phyloP scores from a whole-genome alignment of 768 basidiomycete genomes.

The Suillus weaverae region DNA sequence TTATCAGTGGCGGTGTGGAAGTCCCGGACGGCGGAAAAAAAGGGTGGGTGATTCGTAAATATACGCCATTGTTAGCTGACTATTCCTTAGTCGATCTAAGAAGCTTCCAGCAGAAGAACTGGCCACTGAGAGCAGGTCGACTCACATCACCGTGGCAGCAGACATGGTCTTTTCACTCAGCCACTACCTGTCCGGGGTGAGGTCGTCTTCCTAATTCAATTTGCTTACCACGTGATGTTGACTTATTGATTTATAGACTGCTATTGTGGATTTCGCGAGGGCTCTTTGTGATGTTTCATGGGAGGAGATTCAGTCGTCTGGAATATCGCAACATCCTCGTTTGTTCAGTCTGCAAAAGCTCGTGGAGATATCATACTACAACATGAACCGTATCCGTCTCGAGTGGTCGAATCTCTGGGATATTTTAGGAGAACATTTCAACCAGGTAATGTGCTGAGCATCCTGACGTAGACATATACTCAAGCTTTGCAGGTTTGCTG shows the following conservation, averaged over 20 bases:
- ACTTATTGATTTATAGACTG: conserved; percentile 53
- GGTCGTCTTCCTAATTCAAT: conserved; percentile 30
- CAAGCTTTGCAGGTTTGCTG: conserved; percentile 78
- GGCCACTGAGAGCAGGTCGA: conserved; percentile 94
- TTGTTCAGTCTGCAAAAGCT: conserved; percentile 97
- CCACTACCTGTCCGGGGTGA: conserved; percentile 90
- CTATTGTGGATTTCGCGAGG: conserved; percentile 96
- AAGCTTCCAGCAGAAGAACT: conserved; percentile 88
- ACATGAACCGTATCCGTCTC: conserved; percentile 96
- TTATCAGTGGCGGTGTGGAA: conserved; percentile 90
- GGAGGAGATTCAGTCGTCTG: conserved; percentile 99
- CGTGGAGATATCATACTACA: conserved; percentile 99
- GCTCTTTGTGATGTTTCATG: conserved; percentile 96
- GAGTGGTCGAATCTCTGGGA: conserved; percentile 99
- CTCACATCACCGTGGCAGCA: conserved; percentile 96
- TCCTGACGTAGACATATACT: conserved; percentile 9
- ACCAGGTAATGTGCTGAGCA: conserved; percentile 58
- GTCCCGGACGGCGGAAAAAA: conserved; percentile 75
- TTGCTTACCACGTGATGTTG: background rate
- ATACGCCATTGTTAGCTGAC: conserved; percentile 11
- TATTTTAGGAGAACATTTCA: conserved; percentile 97
- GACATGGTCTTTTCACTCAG: conserved; percentile 99
- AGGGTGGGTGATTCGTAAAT: conserved; percentile 53
- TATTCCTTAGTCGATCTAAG: conserved; percentile 38
- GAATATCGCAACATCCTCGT: conserved; percentile 89